Evolutionary conservation across 2,329 filamentous ascomycete species (phyloP).

Genomic region (Apiospora saccharicola): DNA sequence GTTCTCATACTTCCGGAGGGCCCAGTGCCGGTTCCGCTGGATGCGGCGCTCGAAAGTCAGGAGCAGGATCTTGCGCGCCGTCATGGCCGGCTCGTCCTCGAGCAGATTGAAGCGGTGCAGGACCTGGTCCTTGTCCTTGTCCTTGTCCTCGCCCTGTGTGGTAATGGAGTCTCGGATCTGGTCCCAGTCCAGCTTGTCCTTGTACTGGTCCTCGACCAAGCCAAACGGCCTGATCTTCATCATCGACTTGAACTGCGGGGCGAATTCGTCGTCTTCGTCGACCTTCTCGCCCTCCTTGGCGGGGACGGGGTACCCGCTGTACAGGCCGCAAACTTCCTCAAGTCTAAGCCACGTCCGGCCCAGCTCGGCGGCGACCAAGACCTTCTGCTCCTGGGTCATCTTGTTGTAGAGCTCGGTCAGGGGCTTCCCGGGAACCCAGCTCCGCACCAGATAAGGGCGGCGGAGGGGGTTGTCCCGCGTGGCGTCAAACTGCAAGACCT

Average conservation of each 20-base stretch:
- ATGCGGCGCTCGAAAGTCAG: constrained; percentile 11
- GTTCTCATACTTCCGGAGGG: neutral
- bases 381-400: neutral
- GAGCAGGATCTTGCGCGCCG: constrained; percentile 5
- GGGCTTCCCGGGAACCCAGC: neutral
- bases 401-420: neutral
- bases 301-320: neutral
- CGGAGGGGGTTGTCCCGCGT: neutral
- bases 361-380: neutral
- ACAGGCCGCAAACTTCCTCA: neutral
- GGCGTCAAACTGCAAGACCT: neutral
- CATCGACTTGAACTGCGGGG: neutral
- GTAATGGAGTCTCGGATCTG: neutral
- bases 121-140: neutral
- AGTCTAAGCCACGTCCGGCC: neutral
- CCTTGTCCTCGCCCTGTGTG: neutral
- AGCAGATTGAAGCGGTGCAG: neutral
- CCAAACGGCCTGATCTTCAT: neutral
- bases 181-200: neutral
- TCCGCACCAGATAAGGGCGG: neutral
- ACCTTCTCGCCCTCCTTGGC: neutral
- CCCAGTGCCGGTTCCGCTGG: neutral
- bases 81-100: neutral
- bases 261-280: neutral
- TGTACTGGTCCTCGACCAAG: neutral